A percentile compares a stretch with the other conserved stretches of the same genome.
These are phyloP conservation scores for Ichthyophonus hoferi DNA, from an alignment of 208 protist genomes.

Conservation along the genomic window DNA sequence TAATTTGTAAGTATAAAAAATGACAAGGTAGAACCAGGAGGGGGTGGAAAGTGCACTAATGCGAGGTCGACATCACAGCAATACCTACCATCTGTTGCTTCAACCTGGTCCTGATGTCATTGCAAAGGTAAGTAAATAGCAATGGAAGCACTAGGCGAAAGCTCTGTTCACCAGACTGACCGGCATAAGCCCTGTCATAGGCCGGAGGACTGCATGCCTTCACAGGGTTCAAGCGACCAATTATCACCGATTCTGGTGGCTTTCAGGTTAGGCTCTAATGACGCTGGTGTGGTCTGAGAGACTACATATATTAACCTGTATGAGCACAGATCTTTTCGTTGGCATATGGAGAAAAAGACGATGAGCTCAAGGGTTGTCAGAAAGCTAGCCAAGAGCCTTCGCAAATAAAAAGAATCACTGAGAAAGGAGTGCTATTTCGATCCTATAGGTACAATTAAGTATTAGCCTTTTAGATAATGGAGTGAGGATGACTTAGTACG, in stretches of 20 bases:
- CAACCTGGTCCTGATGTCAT: conserved; percentile 5
- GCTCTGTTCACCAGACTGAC: too few species aligned
- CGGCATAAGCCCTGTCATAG: too few species aligned
- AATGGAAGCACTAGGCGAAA: too few species aligned
- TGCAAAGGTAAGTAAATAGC: not conserved
- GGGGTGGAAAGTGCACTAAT: not conserved
- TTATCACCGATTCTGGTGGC: conserved; percentile 19
- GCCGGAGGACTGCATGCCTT: conserved; percentile 7
- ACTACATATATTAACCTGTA: not conserved
- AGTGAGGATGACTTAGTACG: too few species aligned
- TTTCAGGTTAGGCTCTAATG: not conserved
- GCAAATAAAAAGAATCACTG: not conserved
- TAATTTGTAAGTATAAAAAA: too few species aligned
- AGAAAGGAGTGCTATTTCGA: conserved; percentile 4
- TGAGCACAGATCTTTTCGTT: not conserved
- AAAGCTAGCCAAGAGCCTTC: not conserved
- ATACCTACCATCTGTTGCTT: conserved; percentile 22
- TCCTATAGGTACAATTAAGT: not conserved
- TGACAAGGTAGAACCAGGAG: not conserved
- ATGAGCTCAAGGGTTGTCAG: not conserved
- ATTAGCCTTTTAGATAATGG: too few species aligned
- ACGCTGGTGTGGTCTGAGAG: not conserved
- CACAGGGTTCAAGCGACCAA: not conserved
- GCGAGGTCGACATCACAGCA: not conserved
- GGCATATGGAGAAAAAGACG: not conserved